Evolutionary conservation across 208 protist genomes (phyloP), one percentile per base, ranked within the genome.

Genomic region (Vickermania ingenoplastis): DNA sequence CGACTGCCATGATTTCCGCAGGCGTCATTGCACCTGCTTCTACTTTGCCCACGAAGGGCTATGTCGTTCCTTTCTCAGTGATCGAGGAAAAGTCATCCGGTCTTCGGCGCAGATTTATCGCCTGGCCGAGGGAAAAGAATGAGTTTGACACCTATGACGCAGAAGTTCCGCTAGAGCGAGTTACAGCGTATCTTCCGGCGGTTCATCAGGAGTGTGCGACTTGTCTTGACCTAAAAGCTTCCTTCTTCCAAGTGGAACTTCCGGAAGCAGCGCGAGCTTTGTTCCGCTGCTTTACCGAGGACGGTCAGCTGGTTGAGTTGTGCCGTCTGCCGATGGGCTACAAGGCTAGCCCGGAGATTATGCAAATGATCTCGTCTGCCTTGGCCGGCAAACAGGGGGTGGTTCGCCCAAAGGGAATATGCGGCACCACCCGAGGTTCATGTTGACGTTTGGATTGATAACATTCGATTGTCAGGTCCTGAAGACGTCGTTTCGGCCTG

Each of bases 71-170:
- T 45, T 26, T 54, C 23, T 45, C 36, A n/a, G 36, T 45, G 7
- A 17, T 45, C 11, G 36, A 45, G 36, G 36, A 45, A 45, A 45
- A 45, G 17, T 45, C 36, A 45, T 13, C 50, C 11, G 24, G 50
- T 5, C 5, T 25, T 5, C 7, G 50, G 22, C 13, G 50, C 7
- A 5, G 50, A 27, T 54, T 54, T 25, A 54, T 54, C 50, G 50
- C 50, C 13, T 54, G 50, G 50, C 50, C 50, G 24, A 54, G 24
- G 24, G 50, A 17, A n/a, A 7, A 54, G 24, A 54, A 54, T 25
- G 50, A 54, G 23, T 17, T 21, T 11, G 50, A 54, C 24, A 26
- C 13, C 24, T 28, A 48, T 17, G 50, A 54, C 5, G 50, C 50
- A 5, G 11, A 17, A 54, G 50, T 54, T 54, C 50, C 50, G 11